These are phyloP conservation scores for Penicillium salamii DNA, from an alignment of 495 filamentous ascomycete genomes.

Conservation along the genomic window DNA sequence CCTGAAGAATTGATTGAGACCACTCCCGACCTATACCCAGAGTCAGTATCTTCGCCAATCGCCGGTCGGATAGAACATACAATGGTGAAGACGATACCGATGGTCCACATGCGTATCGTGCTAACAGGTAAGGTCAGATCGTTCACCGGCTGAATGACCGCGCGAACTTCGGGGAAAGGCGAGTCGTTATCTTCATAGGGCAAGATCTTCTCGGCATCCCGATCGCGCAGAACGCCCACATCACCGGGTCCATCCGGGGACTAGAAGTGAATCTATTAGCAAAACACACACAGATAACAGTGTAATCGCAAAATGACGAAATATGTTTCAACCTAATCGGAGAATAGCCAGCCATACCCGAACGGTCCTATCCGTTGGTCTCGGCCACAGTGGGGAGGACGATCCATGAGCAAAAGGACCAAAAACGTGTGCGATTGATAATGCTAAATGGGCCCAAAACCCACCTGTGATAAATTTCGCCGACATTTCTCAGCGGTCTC, in stretches of 20 bases:
- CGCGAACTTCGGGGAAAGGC: slow-evolving; percentile 64
- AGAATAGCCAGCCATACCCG: background rate
- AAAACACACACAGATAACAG: background rate
- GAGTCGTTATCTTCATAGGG: slow-evolving; percentile 59
- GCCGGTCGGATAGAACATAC: slow-evolving; percentile 20
- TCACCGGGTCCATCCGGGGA: slow-evolving; percentile 5
- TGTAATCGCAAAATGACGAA: background rate
- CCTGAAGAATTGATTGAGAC: slow-evolving; percentile 73
- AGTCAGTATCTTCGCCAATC: background rate
- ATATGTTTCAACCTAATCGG: background rate
- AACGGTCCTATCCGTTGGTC: background rate
- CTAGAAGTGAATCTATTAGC: background rate
- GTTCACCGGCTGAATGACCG: slow-evolving; percentile 51
- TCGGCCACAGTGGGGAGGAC: background rate
- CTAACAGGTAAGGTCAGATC: slow-evolving; percentile 64
- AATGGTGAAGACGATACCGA: slow-evolving; percentile 65
- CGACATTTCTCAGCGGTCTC: slow-evolving; percentile 9
- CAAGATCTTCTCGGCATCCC: slow-evolving; percentile 36
- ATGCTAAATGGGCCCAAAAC: slow-evolving; percentile 3
- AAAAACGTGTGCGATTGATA: background rate
- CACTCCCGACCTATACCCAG: slow-evolving; percentile 51
- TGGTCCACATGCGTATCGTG: slow-evolving; percentile 70
- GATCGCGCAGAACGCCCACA: slow-evolving; percentile 32
- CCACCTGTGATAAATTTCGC: slow-evolving; percentile 14
- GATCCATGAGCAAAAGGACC: no score